phyloP scores from a whole-genome alignment of 345 rosid species.

The Corymbia maculata region DNA sequence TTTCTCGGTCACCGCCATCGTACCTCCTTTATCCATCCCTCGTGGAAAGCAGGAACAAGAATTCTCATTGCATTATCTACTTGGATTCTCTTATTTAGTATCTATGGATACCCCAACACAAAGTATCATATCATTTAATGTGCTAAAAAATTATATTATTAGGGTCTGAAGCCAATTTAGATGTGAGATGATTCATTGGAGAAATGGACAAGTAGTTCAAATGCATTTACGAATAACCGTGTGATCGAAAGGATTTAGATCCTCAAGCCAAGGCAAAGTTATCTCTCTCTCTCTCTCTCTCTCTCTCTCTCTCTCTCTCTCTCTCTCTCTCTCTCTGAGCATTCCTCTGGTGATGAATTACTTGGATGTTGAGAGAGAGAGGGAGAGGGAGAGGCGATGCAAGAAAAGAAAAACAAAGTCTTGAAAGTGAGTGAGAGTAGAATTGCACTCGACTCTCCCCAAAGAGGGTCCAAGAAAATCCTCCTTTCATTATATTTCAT shows the following conservation, averaged over 20 bases:
- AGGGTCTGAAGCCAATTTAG: background rate
- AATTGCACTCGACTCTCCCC: background rate
- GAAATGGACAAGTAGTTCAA: background rate
- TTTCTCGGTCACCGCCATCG: background rate
- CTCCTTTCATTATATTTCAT: background rate
- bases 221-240: background rate
- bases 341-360: background rate
- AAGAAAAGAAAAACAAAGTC: background rate
- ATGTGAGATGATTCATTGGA: background rate
- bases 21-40: background rate
- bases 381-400: background rate
- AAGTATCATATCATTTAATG: background rate
- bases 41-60: background rate
- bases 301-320: no score
- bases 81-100: background rate
- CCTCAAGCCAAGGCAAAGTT: background rate
- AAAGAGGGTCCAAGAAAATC: background rate
- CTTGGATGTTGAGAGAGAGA: background rate
- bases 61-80: background rate
- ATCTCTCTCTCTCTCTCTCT: no score
- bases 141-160: background rate
- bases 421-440: background rate
- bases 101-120: background rate
- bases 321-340: background rate
- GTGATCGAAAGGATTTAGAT: background rate